Evolutionary conservation across 2,329 filamentous ascomycete genomes (phyloP), one percentile per base, ranked within the genome.

Genomic region (Aspergillus candidus): DNA sequence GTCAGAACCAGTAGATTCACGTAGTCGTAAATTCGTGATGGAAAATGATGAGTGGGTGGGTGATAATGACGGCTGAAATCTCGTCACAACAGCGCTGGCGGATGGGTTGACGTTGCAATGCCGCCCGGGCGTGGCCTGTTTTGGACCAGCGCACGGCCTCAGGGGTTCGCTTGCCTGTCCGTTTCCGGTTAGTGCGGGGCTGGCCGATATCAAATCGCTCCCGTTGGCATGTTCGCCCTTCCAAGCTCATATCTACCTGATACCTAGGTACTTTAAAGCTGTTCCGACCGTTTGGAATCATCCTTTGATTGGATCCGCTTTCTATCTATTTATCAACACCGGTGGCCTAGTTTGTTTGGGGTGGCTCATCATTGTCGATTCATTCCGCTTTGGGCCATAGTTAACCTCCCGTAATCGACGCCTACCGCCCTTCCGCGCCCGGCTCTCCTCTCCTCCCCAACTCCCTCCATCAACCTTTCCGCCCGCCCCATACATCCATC

Each of bases 1-100:
- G 77, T 69, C 65, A 66, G 65, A 63, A 72, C 72, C 75, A 80
- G 72, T 67, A 68, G 74, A 69, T 72, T 68, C 62, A 61, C 59
- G 63, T 69, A 67, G 65, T 65, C 61, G 69, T 73, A 67, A 76
- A 74, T 75, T 73, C 62, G 59, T 62, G 79, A 80, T 81, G 69
- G 63, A 72, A 72, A 71, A 68, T 48, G 62, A 65, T 62, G 54
- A 69, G 69, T 66, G 68, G 71, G 68, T 27, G 72, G 70, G 65
- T 67, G 66, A 55, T 60, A 63, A 55, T 39, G 57, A 60, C 56
- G 55, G 49, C 48, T 47, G 47, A 52, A 61, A 56, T 52, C 48
- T 60, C 53, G 57, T 59, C 58, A 57, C 59, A 56, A 55, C 57
- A 57, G 56, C 48, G 49, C 63, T 53, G 48, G 59, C 58, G 60